A percentile compares a stretch with the other conserved stretches of the same genome.
Evolutionary conservation across 257 asterid genomes (phyloP).

Genomic region (Forsythia suspensa): DNA sequence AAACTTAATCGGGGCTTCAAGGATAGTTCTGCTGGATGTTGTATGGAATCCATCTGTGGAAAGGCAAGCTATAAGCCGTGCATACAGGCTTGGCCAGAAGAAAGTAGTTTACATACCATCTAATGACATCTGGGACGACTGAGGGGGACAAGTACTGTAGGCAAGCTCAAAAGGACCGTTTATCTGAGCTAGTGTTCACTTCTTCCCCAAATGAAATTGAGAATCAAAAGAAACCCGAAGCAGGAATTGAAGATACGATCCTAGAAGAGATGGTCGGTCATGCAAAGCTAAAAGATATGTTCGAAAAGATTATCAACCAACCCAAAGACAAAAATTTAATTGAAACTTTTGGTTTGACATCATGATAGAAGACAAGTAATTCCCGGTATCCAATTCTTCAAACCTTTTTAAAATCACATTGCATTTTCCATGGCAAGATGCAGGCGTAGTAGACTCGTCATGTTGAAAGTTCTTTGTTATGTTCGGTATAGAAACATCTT

Average conservation of each 20-base stretch:
- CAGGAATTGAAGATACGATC: conserved; percentile 31
- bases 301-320: conserved; percentile 49
- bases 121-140: conserved; percentile 48
- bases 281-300: conserved; percentile 28
- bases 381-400: not conserved
- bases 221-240: not conserved
- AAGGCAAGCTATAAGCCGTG: conserved; percentile 48
- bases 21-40: conserved; percentile 50
- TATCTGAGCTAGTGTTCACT: conserved; percentile 48
- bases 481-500: not conserved
- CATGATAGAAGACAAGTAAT: conserved; percentile 8
- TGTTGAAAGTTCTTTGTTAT: not conserved
- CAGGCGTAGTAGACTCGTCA: too few species aligned
- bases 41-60: conserved; percentile 62
- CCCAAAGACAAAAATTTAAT: conserved; percentile 44
- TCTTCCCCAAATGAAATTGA: conserved; percentile 30
- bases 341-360: conserved; percentile 33
- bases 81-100: conserved; percentile 52
- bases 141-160: conserved; percentile 46
- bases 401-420: not conserved
- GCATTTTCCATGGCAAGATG: not conserved
- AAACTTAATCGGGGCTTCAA: conserved; percentile 52
- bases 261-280: conserved; percentile 37
- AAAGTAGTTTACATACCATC: conserved; percentile 47
- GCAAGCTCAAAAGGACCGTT: conserved; percentile 51